phyloP scores from a whole-genome alignment of 23 red algal species.

The Gracilaria gracilis region DNA sequence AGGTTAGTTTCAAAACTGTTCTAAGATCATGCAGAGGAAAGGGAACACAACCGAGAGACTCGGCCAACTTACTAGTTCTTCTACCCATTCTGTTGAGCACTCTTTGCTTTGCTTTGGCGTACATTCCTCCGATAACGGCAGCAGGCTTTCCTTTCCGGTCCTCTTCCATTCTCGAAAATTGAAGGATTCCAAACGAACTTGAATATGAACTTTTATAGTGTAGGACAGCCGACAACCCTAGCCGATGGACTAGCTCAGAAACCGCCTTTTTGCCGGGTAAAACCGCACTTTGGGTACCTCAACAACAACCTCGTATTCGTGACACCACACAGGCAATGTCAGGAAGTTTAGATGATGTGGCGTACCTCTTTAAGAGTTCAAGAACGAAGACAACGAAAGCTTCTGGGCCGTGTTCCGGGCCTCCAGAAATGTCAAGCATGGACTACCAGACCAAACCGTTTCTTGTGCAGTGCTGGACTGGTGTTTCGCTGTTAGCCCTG shows the following conservation, averaged over 20 bases:
- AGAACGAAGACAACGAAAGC: neutral
- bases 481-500: neutral
- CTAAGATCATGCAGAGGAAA: neutral
- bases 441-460: neutral
- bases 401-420: neutral
- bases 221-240: neutral
- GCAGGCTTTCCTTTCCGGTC: conserved; percentile 70
- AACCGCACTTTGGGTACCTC: neutral
- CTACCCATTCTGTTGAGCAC: conserved; percentile 95
- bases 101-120: conserved; percentile 99
- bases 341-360: neutral
- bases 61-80: conserved; percentile 80
- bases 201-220: neutral
- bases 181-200: neutral
- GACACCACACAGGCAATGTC: neutral
- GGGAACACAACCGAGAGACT: neutral
- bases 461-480: neutral
- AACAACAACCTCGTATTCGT: neutral
- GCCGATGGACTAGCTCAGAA: neutral
- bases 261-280: neutral
- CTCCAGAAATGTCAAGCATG: neutral
- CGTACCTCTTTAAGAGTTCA: neutral
- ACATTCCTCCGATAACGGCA: conserved; percentile 81
- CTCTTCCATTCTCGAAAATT: conserved; percentile 50
- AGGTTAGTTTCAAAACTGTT: conserved; percentile 6